Conservation (phyloP, 495 filamentous ascomycete genomes). For the Amorphotheca resinae region DNA sequence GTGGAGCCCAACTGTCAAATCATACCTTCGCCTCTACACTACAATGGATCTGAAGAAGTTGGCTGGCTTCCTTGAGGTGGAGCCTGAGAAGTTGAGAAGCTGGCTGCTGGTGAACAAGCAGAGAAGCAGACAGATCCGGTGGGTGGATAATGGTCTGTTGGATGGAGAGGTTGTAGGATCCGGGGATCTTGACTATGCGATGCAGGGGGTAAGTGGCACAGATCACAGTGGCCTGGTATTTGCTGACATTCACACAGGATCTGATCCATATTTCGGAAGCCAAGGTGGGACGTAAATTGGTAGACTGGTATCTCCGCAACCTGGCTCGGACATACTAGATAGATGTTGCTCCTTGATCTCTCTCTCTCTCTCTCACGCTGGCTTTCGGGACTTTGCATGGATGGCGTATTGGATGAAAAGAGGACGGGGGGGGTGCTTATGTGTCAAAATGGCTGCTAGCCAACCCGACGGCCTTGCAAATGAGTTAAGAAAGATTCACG, state of each 20-base stretch:
- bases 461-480: not conserved
- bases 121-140: constrained; percentile 88
- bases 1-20: constrained; percentile 87
- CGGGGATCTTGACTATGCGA: constrained; percentile 90
- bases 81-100: constrained; percentile 79
- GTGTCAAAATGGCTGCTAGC: not conserved
- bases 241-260: constrained; percentile 38
- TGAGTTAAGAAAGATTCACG: too few relatives aligned
- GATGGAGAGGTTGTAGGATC: constrained; percentile 86
- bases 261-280: constrained; percentile 97
- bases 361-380: constrained; percentile 5
- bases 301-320: constrained; percentile 98
- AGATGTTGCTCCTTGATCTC: not conserved
- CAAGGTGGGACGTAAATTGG: constrained; percentile 89
- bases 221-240: not conserved
- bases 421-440: not conserved
- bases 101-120: constrained; percentile 97
- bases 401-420: constrained; percentile 14
- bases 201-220: constrained; percentile 61
- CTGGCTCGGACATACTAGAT: constrained; percentile 77
- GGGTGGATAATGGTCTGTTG: constrained; percentile 78
- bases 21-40: constrained; percentile 97
- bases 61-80: constrained; percentile 88
- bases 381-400: constrained; percentile 13
- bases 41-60: constrained; percentile 99